Percentiles rank a stretch among this genome's conserved stretches.
Conservation (phyloP, 2,329 filamentous ascomycete species). For the Penicillium expansum region DNA sequence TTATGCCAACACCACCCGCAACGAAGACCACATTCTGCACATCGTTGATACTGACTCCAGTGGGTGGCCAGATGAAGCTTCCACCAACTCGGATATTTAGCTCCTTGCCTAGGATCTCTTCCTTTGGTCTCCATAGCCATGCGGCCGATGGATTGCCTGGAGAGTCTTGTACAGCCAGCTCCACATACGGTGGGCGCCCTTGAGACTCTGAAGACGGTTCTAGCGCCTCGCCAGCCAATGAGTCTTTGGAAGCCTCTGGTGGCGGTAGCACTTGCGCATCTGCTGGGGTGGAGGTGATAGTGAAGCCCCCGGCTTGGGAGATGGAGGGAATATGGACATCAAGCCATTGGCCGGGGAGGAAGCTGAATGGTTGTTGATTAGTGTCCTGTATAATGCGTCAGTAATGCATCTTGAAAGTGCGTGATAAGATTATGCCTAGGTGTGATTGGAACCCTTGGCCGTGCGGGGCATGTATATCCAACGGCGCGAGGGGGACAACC, state of each 20-base stretch:
- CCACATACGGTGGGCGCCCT: constrained; percentile 56
- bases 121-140: constrained; percentile 66
- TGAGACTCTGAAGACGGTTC: constrained; percentile 21
- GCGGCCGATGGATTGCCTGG: constrained; percentile 68
- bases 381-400: constrained; percentile 17
- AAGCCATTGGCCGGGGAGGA: constrained; percentile 83
- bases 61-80: constrained; percentile 72
- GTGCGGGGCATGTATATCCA: not conserved
- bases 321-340: constrained; percentile 73
- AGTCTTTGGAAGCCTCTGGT: constrained; percentile 18
- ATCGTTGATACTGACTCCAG: constrained; percentile 38
- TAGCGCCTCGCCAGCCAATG: constrained; percentile 20
- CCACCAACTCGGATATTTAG: constrained; percentile 73
- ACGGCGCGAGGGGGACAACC: not conserved
- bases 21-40: constrained; percentile 67
- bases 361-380: constrained; percentile 50
- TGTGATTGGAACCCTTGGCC: not conserved
- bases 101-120: constrained; percentile 57
- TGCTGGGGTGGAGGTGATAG: constrained; percentile 73
- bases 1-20: constrained; percentile 79
- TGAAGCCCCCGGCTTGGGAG: constrained; percentile 76
- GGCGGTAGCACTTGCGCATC: constrained; percentile 43
- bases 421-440: not conserved
- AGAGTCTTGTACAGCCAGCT: constrained; percentile 74
- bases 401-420: not conserved